Base-by-base conservation (phyloP, 306 rosid species). In the Medicago arabica region DNA sequence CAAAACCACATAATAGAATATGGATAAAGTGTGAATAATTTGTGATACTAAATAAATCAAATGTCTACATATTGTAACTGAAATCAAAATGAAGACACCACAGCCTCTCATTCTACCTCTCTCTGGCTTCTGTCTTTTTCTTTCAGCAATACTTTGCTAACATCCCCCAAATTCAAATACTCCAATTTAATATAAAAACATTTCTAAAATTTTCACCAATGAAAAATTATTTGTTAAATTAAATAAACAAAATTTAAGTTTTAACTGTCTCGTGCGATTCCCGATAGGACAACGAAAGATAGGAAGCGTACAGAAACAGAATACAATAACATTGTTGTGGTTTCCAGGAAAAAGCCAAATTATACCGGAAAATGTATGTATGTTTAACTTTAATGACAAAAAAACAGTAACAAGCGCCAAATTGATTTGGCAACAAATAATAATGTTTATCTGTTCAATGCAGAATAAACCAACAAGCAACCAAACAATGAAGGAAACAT, bases 1-100 rank as follows among this genome's bases (percentile, higher is more conserved):
- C 17, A 11, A 76, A 76, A 76, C 97, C 98, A 93, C 90, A 87
- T 69, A 89, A 74, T 61, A 50, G 40, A 6, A 53, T 66, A n/a
- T 25, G 79, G 87, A 87, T 92, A 84, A 83, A 47, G 74, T 82
- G 9, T 15, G 8, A 76, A 81, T 71, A 67, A 17, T 58, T 61
- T 61, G 67, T 61, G 67, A 61, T 10, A 15, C 21, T 61, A 61
- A 61, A 31, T 34, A 34, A 61, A 61, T 36, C 41, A 15, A 10
- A 4, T 53, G 59, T 53, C 25, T 53, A 53, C 23, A 54, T 54
- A 54, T 9, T 17, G 18, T 54, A 1, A 17, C 6, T 4, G 61
- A 28, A 28, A 54, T 54, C 19, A 28, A 28, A 28, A 28, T 8
- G 3, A 15, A 61, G 2, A 61, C 44, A 61, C 43, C 67, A 61